Percentiles rank a stretch among this genome's conserved stretches.
phyloP scores from a whole-genome alignment of 768 basidiomycete genomes.

The Lactifluus rugatus region DNA sequence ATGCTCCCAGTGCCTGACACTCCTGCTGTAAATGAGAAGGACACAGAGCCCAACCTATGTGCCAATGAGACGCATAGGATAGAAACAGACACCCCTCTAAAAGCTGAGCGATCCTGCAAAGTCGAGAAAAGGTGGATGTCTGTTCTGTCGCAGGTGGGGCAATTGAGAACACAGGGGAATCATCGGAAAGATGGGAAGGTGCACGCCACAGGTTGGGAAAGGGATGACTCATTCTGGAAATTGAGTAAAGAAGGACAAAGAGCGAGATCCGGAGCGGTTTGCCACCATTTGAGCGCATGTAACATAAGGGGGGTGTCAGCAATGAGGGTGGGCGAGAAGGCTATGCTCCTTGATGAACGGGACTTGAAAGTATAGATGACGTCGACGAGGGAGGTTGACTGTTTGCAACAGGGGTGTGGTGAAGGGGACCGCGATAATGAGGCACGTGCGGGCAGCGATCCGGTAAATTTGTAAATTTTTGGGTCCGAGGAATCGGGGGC shows the following conservation, averaged over 20 bases:
- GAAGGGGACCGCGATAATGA: too few species aligned
- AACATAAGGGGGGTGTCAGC: background rate
- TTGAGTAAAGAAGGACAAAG: background rate
- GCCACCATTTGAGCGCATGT: background rate
- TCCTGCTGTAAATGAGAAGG: background rate
- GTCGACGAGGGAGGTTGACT: conserved; percentile 44
- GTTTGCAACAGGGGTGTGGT: conserved; percentile 15
- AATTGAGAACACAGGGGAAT: too few species aligned
- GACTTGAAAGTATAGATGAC: conserved; percentile 27
- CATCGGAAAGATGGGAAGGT: too few species aligned
- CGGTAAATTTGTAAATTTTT: background rate
- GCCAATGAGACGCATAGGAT: too few species aligned
- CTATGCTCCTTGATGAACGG: conserved; percentile 26
- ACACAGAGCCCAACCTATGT: too few species aligned
- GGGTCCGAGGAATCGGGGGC: conserved; percentile 25
- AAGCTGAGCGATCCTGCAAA: too few species aligned
- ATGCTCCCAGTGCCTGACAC: background rate
- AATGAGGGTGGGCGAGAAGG: background rate
- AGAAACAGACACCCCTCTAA: too few species aligned
- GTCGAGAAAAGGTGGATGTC: too few species aligned
- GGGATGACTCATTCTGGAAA: background rate
- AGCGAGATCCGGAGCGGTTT: background rate
- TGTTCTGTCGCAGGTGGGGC: too few species aligned
- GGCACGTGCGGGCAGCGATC: background rate
- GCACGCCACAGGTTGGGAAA: too few species aligned